Evolutionary conservation across 1,284 basidiomycete species (phyloP).

Genomic region (Trichosporon inkin): DNA sequence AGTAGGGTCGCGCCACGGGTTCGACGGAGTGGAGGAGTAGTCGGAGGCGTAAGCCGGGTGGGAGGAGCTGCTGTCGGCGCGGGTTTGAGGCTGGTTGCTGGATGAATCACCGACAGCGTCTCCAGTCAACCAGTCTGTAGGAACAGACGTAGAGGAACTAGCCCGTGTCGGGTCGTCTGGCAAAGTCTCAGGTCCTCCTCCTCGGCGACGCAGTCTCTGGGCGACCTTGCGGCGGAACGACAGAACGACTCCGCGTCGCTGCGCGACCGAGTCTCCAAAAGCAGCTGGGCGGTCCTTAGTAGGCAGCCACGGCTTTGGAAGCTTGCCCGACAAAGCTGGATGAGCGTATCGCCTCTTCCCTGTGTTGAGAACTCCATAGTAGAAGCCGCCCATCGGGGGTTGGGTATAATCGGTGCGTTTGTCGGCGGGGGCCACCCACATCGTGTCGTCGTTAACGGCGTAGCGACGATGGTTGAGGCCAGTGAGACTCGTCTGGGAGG

Average conservation of each 20-base stretch:
- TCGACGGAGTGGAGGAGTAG: constrained; percentile 18
- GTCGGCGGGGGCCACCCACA: constrained; percentile 89
- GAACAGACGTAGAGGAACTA: neutral
- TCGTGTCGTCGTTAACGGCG: constrained; percentile 85
- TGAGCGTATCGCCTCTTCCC: constrained; percentile 75
- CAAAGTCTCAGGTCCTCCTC: constrained; percentile 2
- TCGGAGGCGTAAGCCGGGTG: neutral
- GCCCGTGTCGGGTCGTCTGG: neutral
- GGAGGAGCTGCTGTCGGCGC: neutral
- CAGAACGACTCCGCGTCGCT: constrained; percentile 40
- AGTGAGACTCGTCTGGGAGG: constrained; percentile 75
- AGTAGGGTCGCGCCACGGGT: constrained; percentile 44
- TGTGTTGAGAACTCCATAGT: constrained; percentile 74
- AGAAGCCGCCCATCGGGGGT: constrained; percentile 91
- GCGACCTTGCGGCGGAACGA: constrained; percentile 42
- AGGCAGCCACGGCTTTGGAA: constrained; percentile 88
- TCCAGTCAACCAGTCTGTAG: constrained; percentile 2
- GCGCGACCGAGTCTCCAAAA: constrained; percentile 52
- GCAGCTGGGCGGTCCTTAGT: constrained; percentile 62
- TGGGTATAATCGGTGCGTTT: constrained; percentile 88
- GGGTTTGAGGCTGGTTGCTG: neutral
- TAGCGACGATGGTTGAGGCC: constrained; percentile 78
- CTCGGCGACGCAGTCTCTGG: constrained; percentile 35
- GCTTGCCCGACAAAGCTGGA: constrained; percentile 77
- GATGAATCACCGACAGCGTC: neutral